Evolutionary conservation across 345 rosid genomes (phyloP), one percentile per base, ranked within the genome.

Genomic region (Populus davidiana): DNA sequence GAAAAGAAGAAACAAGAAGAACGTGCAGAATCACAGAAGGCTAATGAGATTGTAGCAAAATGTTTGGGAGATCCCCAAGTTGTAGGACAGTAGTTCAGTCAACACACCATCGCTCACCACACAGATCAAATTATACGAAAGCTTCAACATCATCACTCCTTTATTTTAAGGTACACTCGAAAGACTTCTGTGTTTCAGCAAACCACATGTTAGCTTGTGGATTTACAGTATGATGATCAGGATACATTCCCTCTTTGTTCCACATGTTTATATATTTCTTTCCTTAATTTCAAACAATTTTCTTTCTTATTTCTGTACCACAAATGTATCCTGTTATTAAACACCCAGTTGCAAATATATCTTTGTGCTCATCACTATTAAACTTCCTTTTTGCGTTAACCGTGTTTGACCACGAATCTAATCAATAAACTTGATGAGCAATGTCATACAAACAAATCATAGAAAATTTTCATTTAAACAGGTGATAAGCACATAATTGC

Each of bases 1-100:
- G 99, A 96, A 86, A 96, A 93, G 92, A 96, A 89, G 87, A 93
- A 96, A 80, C 87, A 68, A 80, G 95, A 88, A 81, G 98, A 93
- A 80, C 82, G 96, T 80, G 71, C 88, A 5, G 93, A 84, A 79
- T 84, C 98, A 16, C 94, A 90, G 79, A 90, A 89, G 77, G 90
- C 96, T 59, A 93, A 84, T 35, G 99, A 93, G 83, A 89, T 97
- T 6, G 79, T 93, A 69, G 86, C 86, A 69, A 88, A 86, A 77
- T 96, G 92, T 78, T 33, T 85, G 82, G 94, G 94, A 36, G 89
- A 89, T 75, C 73, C 76, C 78, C 83, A 81, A 72, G 83, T 77
- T 27, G 76, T 79, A 6, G 47, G 80, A 63, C 78, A 84, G 78
- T 85, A 76, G 54, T 65, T 59, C 74, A 52, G 36, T 33, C 31